These are phyloP conservation scores for Penicillium steckii DNA, from an alignment of 495 filamentous ascomycete genomes.

Conservation along the genomic window DNA sequence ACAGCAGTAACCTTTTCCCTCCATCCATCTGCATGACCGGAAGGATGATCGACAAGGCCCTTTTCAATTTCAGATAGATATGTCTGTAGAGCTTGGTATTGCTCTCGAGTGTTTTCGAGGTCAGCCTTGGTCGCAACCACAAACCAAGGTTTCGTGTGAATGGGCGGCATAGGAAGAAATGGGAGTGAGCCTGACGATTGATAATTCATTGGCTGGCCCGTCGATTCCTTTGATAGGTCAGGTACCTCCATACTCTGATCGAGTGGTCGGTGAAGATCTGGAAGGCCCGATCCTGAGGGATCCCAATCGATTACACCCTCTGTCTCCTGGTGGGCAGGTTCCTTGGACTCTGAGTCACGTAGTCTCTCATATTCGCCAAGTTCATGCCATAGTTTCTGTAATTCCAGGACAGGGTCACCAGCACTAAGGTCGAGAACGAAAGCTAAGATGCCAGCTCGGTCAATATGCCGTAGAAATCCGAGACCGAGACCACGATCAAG, in stretches of 20 bases:
- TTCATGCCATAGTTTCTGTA: constrained; percentile 85
- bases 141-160: constrained; percentile 92
- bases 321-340: constrained; percentile 44
- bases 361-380: constrained; percentile 81
- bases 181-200: constrained; percentile 25
- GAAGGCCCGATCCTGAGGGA: constrained; percentile 20
- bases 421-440: constrained; percentile 88
- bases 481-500: constrained; percentile 89
- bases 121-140: constrained; percentile 96
- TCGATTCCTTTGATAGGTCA: constrained; percentile 21
- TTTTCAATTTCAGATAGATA: constrained; percentile 64
- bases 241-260: constrained; percentile 5
- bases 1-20: constrained; percentile 63
- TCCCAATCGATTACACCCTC: constrained; percentile 32
- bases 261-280: constrained; percentile 18
- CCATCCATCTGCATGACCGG: constrained; percentile 66
- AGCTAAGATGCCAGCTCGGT: constrained; percentile 86
- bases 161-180: constrained; percentile 52
- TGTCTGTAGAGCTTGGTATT: constrained; percentile 64
- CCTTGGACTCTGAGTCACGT: constrained; percentile 54
- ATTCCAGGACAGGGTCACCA: constrained; percentile 72
- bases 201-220: constrained; percentile 6
- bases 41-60: constrained; percentile 65
- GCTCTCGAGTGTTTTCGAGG: constrained; percentile 71
- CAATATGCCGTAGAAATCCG: constrained; percentile 90